Percentiles rank a stretch among this genome's conserved stretches.
Evolutionary conservation across 2,329 filamentous ascomycete species (phyloP).

Genomic region (Lachnellula arida): DNA sequence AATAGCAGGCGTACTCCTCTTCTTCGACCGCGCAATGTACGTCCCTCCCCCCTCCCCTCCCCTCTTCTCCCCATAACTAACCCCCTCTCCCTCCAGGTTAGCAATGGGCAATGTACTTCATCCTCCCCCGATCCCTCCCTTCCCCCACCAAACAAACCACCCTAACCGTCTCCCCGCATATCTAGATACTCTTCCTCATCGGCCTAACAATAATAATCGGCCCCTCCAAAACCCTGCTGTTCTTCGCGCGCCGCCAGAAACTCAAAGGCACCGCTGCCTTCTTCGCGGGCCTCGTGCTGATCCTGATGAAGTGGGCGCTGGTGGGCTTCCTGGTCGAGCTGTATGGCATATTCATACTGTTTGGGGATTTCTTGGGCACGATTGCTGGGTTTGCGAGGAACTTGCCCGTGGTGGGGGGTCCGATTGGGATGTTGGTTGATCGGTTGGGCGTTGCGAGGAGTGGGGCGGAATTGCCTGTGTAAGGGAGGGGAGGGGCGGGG

Average conservation of each 20-base stretch:
- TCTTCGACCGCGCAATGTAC: conserved; percentile 95
- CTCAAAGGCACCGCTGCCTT: conserved; percentile 88
- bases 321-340: conserved; percentile 86
- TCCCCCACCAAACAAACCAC: conserved; percentile 40
- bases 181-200: conserved; percentile 92
- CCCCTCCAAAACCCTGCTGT: conserved; percentile 80
- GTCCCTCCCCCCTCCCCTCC: conserved; percentile 31
- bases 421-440: conserved; percentile 71
- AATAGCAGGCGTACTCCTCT: conserved; percentile 87
- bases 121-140: conserved; percentile 9
- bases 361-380: conserved; percentile 93
- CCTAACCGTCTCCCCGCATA: conserved; percentile 6
- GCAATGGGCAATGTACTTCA: conserved; percentile 77
- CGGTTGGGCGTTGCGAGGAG: conserved; percentile 63
- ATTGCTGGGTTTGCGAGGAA: conserved; percentile 84
- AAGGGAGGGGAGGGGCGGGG: conserved; percentile 26
- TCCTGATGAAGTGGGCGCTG: conserved; percentile 85
- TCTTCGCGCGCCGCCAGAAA: conserved; percentile 94
- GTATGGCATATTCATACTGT: conserved; percentile 89
- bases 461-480: conserved; percentile 76
- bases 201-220: conserved; percentile 96
- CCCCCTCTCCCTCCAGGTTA: conserved; percentile 53
- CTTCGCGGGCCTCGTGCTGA: conserved; percentile 74
- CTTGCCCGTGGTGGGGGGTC: conserved; percentile 80
- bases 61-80: conserved; percentile 4